phyloP scores from a whole-genome alignment of 169 alveolate species.

The Besnoitia besnoiti region DNA sequence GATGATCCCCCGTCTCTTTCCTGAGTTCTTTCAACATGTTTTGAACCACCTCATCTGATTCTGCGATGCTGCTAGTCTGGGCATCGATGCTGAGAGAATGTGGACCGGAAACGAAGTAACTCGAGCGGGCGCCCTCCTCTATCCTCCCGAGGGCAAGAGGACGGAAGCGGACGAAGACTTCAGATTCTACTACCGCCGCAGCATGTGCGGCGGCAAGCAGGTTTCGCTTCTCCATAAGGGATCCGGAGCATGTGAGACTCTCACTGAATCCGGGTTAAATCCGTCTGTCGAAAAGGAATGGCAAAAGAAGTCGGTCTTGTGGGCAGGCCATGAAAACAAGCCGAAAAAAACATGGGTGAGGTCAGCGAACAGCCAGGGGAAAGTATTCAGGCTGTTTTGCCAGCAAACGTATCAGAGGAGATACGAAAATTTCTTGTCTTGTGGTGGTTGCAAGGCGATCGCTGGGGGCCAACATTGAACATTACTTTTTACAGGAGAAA shows the following conservation, averaged over 20 bases:
- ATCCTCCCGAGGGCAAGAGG: not conserved
- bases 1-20: not conserved
- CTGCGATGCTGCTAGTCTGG: not conserved
- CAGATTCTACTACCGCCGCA: conserved; percentile 1
- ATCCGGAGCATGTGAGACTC: not conserved
- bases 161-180: not conserved
- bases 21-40: not conserved
- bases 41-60: not conserved
- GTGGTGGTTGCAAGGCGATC: too few species aligned
- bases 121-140: conserved; percentile 1
- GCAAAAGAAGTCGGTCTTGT: too few species aligned
- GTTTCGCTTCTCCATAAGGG: not conserved
- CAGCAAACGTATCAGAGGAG: too few species aligned
- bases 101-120: not conserved
- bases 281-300: too few species aligned
- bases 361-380: too few species aligned
- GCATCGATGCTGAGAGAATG: not conserved
- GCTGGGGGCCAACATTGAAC: too few species aligned
- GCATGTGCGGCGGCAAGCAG: not conserved
- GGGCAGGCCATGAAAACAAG: too few species aligned
- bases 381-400: too few species aligned
- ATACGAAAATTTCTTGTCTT: too few species aligned
- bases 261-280: too few species aligned
- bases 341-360: too few species aligned
- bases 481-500: not conserved